Evolutionary conservation across 2,329 filamentous ascomycete genomes (phyloP), one percentile per base, ranked within the genome.

Genomic region (Fusarium nodosum): DNA sequence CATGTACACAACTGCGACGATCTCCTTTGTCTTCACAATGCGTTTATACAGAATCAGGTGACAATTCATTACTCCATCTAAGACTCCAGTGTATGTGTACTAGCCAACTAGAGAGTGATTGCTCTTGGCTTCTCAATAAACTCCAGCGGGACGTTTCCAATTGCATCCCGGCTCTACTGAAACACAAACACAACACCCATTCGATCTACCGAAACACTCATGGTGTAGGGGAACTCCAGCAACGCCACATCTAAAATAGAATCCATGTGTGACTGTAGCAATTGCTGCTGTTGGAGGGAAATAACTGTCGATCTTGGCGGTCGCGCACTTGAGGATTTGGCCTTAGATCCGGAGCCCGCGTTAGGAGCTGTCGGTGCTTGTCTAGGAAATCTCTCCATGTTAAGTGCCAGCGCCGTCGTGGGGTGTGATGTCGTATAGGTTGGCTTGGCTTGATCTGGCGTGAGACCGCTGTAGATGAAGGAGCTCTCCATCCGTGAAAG

Each of bases 151-250:
- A 58, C 28, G 34, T n/a, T 34, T 38, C 22, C 30, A 45, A 47
- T 24, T 56, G 52, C 48, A 41, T 54, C 45, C 51, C 65, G 59
- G 42, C n/a, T 71, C 73, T 79, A 86, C 72, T 85, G 82, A 76
- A 90, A 97, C 55, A 97, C 90, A 84, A 96, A 97, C 46, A 98
- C 89, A 77, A 95, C 90, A 1, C 96, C 96, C 39, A 91, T 92
- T 73, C 95, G 86, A 83, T 99, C 96, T 56, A 92, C 94, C 71
- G 92, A 97, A 51, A 98, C 85, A 34, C 94, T 91, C 93, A 98
- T 97, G 7, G 91, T 92, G 79, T 97, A 97, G 26, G 96, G 96
- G 69, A 88, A 85, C 82, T 97, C 93, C 72, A 99, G 79, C 75
- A 98, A 82, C n/a, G 91, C 91, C 71, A 97, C 90, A 80, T 98